A percentile compares a stretch with the other conserved stretches of the same genome.
Conservation (phyloP, 805 yeast genomes). For the Metschnikowia reukaufii region DNA sequence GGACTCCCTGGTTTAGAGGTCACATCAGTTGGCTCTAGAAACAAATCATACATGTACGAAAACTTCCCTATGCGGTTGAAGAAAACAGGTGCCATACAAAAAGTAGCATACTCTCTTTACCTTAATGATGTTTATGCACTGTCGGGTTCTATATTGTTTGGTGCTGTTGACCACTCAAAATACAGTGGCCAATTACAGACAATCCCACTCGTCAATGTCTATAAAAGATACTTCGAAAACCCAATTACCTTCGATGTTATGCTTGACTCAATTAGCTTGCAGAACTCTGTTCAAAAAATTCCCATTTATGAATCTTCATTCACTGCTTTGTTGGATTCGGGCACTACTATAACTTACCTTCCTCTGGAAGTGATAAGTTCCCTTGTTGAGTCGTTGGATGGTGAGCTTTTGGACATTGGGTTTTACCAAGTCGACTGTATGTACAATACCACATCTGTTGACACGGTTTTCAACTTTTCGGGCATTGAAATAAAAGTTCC, state of each 20-base stretch:
- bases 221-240: slow-evolving; percentile 9
- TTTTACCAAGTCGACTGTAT: slow-evolving; percentile 14
- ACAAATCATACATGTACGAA: slow-evolving; percentile 24
- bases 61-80: slow-evolving; percentile 66
- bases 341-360: slow-evolving; percentile 51
- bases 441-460: slow-evolving; percentile 11
- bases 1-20: slow-evolving; percentile 69
- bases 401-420: not conserved
- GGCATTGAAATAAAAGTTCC: slow-evolving; percentile 59
- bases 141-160: slow-evolving; percentile 32
- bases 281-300: slow-evolving; percentile 15
- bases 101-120: slow-evolving; percentile 60
- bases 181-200: slow-evolving; percentile 22
- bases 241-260: slow-evolving; percentile 53
- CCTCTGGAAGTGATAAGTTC: slow-evolving; percentile 34
- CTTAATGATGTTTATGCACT: slow-evolving; percentile 30
- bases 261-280: slow-evolving; percentile 36
- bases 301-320: slow-evolving; percentile 6
- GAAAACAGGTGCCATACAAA: slow-evolving; percentile 53
- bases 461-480: slow-evolving; percentile 48
- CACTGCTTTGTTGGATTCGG: slow-evolving; percentile 47
- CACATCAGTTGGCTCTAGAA: slow-evolving; percentile 29
- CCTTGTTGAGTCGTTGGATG: slow-evolving; percentile 16
- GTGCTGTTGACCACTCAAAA: slow-evolving; percentile 14
- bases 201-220: slow-evolving; percentile 44